Percentiles rank a stretch among this genome's conserved stretches.
Conservation (phyloP, 192 early-diverging fungal species). For the Coemansia erecta region DNA sequence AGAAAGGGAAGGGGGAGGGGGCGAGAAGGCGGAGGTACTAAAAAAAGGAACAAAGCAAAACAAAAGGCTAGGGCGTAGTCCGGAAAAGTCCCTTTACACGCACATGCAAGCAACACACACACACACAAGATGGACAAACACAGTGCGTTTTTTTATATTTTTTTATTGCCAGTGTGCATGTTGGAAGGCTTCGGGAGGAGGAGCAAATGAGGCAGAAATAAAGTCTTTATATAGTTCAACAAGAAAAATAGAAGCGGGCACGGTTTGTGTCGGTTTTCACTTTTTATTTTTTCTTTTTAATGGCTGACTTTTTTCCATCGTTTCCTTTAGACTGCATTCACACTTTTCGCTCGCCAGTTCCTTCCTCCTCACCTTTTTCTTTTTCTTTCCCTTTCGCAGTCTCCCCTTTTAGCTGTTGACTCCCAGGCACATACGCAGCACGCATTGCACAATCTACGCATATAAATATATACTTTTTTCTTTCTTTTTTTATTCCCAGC, state of each 20-base stretch:
- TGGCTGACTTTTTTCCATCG: not conserved
- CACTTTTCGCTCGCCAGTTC: not conserved
- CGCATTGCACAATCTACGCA: not conserved
- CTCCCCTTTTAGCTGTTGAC: not conserved
- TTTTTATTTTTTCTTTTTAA: constrained; percentile 9
- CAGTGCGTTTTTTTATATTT: too few species aligned
- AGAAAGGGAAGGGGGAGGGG: too few species aligned
- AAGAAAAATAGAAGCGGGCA: not conserved
- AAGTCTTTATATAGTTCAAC: too few species aligned
- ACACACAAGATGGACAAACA: too few species aligned
- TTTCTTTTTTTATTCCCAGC: not conserved
- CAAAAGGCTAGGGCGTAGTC: too few species aligned
- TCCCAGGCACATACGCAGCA: not conserved
- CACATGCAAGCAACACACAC: too few species aligned
- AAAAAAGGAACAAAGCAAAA: too few species aligned
- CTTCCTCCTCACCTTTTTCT: constrained; percentile 1
- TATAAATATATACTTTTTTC: constrained; percentile 1
- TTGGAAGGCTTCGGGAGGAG: too few species aligned
- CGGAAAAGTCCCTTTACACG: too few species aligned
- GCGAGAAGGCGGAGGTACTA: too few species aligned
- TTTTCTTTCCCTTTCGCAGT: constrained; percentile 1
- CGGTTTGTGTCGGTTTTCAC: constrained; percentile 2
- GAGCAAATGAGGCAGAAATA: too few species aligned
- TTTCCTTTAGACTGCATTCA: constrained; percentile 5
- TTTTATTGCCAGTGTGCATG: too few species aligned